phyloP scores from a whole-genome alignment of 306 rosid genomes.

The Ammopiptanthus mongolicus region DNA sequence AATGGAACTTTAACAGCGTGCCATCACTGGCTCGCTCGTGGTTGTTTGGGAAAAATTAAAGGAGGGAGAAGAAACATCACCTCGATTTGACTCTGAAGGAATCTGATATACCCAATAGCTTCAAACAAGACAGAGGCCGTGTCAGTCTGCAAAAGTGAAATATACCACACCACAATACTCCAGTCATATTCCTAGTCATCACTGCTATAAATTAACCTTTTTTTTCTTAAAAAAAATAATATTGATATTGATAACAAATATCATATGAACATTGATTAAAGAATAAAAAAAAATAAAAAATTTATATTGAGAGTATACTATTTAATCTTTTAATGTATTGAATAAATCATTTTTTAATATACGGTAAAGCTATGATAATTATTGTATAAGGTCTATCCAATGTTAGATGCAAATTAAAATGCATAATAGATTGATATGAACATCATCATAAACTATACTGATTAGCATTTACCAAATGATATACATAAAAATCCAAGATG shows the following conservation, averaged over 20 bases:
- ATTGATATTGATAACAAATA: no score
- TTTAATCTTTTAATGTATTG: no score
- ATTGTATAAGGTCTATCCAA: no score
- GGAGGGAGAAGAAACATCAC: slow-evolving; percentile 46
- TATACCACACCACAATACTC: slow-evolving; percentile 39
- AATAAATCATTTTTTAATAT: no score
- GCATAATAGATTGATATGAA: no score
- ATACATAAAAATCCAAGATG: neutral
- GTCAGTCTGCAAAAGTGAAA: slow-evolving; percentile 95
- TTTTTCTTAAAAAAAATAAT: neutral
- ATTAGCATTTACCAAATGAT: no score
- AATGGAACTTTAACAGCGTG: slow-evolving; percentile 47
- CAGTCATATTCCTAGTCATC: slow-evolving; percentile 38
- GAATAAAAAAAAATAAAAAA: no score
- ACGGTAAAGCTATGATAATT: no score
- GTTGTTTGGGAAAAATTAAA: slow-evolving; percentile 36
- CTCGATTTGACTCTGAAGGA: slow-evolving; percentile 99
- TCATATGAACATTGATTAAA: no score
- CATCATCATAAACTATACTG: no score
- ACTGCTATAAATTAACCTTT: slow-evolving; percentile 24
- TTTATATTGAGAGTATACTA: no score
- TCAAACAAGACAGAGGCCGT: slow-evolving; percentile 99
- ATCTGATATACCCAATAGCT: slow-evolving; percentile 98
- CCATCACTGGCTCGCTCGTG: slow-evolving; percentile 33
- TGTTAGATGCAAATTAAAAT: no score